Percentiles rank a stretch among this genome's conserved stretches.
These are phyloP conservation scores for Acrocalymma vagum DNA, from an alignment of 2,329 filamentous ascomycete species.

Conservation along the genomic window DNA sequence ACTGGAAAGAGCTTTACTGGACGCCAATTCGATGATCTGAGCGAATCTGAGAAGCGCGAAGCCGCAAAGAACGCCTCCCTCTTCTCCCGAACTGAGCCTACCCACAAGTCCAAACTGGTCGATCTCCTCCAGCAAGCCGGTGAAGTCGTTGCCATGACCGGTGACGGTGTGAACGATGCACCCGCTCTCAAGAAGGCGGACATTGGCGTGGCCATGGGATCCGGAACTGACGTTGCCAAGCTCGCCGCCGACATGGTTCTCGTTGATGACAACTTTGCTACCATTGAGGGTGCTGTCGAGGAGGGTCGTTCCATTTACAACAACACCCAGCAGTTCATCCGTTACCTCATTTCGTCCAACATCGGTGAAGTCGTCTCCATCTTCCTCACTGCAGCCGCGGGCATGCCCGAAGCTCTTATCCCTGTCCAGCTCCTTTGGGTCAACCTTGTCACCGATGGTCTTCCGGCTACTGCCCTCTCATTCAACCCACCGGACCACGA, in stretches of 20 bases:
- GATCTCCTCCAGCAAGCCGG: slow-evolving; percentile 92
- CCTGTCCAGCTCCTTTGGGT: slow-evolving; percentile 99
- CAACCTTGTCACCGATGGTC: slow-evolving; percentile 95
- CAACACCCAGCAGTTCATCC: slow-evolving; percentile 99
- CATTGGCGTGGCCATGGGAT: slow-evolving; percentile 98
- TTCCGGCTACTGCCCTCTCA: slow-evolving; percentile 93
- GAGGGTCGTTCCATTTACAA: slow-evolving; percentile 99
- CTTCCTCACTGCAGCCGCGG: slow-evolving; percentile 93
- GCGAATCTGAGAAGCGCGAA: slow-evolving; percentile 78
- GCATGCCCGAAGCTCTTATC: slow-evolving; percentile 97
- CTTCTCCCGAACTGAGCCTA: slow-evolving; percentile 95
- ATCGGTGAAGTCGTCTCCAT: slow-evolving; percentile 99
- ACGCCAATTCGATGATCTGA: slow-evolving; percentile 89
- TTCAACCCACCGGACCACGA: slow-evolving; percentile 99
- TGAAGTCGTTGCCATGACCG: slow-evolving; percentile 98
- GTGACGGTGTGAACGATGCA: slow-evolving; percentile 97
- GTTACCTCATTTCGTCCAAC: slow-evolving; percentile 98
- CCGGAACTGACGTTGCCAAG: slow-evolving; percentile 95
- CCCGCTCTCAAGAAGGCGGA: slow-evolving; percentile 98
- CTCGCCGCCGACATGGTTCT: slow-evolving; percentile 98
- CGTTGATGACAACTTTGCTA: slow-evolving; percentile 98
- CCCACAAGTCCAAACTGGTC: slow-evolving; percentile 96
- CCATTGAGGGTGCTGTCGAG: slow-evolving; percentile 94
- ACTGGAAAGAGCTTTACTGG: slow-evolving; percentile 94
- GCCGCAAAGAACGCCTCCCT: slow-evolving; percentile 87